Base-by-base conservation (phyloP, 495 filamentous ascomycete genomes). In the Penicillium goetzii region DNA sequence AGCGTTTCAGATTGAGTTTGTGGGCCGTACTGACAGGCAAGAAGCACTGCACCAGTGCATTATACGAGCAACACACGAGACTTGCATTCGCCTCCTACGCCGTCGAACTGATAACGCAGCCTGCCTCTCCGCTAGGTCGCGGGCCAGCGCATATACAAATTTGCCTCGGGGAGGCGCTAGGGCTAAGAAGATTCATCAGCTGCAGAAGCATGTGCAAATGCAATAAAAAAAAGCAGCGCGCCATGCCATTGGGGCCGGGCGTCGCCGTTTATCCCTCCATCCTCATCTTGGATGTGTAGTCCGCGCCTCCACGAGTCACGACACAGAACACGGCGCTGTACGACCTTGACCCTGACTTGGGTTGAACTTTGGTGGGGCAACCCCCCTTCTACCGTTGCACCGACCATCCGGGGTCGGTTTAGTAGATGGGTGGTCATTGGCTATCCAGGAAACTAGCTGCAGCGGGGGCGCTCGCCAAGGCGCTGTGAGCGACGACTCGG, bases 381-480 rank as follows among this genome's bases (percentile, higher is more conserved):
- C 33, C 41, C 30, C 53, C 15, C 36, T 28, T 63, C 61, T 54
- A 60, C 51, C 52, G 62, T 64, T 60, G 52, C 62, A 64, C 62
- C 62, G 56, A 60, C 57, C 33, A 56, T 52, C 51, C 34, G 33
- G 41, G 51, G 53, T 55, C 15, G n/a, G 11, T 14, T 4, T 7
- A 10, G 33, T 7, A n/a, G 30, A 36, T 8, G 4, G 28, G 30
- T 36, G 52, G 28, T 25, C 52, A 60, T 64, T 56, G 62, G 62
- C 14, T 30, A 12, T 7, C 17, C 12, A 21, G 32, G 51, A 60
- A 15, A 43, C 62, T 60, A 60, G 62, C 58, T 56, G 57, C 57
- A 64, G 38, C 19, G 52, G 41, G 45, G 62, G 62, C 57, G 57
- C 56, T 63, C 57, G 62, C 62, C 62, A 64, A 64, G 62, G 32